Evolutionary conservation across 305 asterid species (phyloP).

Genomic region (Ilex paraguariensis): DNA sequence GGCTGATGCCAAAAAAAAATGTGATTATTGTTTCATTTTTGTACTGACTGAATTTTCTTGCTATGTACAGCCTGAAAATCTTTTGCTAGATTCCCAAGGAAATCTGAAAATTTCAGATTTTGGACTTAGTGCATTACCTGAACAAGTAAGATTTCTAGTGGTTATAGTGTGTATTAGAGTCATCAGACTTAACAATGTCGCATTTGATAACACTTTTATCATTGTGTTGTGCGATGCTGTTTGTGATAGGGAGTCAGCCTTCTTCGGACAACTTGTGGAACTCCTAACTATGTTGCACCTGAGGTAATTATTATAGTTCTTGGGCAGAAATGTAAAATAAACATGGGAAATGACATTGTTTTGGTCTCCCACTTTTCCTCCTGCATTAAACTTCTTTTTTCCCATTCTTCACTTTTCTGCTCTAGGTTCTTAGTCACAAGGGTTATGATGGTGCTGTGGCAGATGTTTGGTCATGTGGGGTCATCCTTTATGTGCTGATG

Average conservation of each 20-base stretch:
- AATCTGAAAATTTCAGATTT: constrained; percentile 94
- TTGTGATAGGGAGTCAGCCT: constrained; percentile 69
- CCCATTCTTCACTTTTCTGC: constrained; percentile 12
- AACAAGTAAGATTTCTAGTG: constrained; percentile 46
- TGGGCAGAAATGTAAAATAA: background rate
- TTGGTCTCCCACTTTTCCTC: constrained; percentile 1
- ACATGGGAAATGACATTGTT: too few relatives aligned
- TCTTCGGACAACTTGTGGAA: constrained; percentile 96
- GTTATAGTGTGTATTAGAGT: too few relatives aligned
- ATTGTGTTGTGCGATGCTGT: background rate
- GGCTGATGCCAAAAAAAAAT: constrained; percentile 4
- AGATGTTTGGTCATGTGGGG: constrained; percentile 98
- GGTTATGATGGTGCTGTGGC: constrained; percentile 97
- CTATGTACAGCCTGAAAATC: constrained; percentile 91
- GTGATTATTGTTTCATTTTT: constrained; percentile 10
- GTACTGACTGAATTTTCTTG: constrained; percentile 21
- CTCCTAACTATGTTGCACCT: constrained; percentile 99
- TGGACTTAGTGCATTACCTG: constrained; percentile 96
- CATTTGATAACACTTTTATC: too few relatives aligned
- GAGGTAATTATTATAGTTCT: constrained; percentile 49
- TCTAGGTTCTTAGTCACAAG: constrained; percentile 92
- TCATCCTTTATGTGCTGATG: constrained; percentile 90
- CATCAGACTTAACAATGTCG: too few relatives aligned
- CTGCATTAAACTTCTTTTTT: constrained; percentile 6
- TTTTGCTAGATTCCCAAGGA: constrained; percentile 89